Evolutionary conservation across 345 rosid species (phyloP), one percentile per base, ranked within the genome.

Genomic region (Salix purpurea): DNA sequence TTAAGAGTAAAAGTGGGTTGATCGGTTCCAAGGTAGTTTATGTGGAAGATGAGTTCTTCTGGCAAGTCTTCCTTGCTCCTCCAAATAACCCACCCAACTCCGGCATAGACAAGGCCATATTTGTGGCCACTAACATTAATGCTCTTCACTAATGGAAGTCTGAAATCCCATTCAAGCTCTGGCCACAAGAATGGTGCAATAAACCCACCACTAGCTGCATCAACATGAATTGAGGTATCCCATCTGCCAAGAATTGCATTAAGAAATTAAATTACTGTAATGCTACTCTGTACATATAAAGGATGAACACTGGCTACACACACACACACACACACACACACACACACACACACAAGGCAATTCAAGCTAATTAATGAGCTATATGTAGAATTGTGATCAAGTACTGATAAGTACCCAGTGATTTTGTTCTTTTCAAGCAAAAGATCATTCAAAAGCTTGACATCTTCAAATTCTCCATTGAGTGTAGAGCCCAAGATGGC

Each of bases 1-100:
- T 94, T 92, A 78, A 94, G 98, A 62, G 98, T 94, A 83, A 94
- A 92, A 21, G 98, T 94, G 67, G 98, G 98, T 79, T 91, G 98
- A 83, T 94, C 98, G 58, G 98, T 67, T 58, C 98, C 98, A 14
- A 94, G 96, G 81, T 94, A 94, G 82, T 92, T 94, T 26, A 94
- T 94, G 80, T 94, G 98, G 87, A 92, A 94, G 82, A 92, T 91
- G 26, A 94, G 96, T 77, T 94, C 98, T 39, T 94, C 97, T 71
- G 98, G 98, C 87, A 92, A 87, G 73, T 94, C 98, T 13, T 81
- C 86, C 74, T 86, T 83, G 87, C 84, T 86, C 78, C 97, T 92
- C 98, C 98, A 94, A 44, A 94, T 87, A 1, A 79, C 93, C 98
- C 98, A 94, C 50, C 98, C 98, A 75, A 94, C 90, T 21, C 98